Base-by-base conservation (phyloP, 2,329 filamentous ascomycete genomes). In the Trichophyton verrucosum region DNA sequence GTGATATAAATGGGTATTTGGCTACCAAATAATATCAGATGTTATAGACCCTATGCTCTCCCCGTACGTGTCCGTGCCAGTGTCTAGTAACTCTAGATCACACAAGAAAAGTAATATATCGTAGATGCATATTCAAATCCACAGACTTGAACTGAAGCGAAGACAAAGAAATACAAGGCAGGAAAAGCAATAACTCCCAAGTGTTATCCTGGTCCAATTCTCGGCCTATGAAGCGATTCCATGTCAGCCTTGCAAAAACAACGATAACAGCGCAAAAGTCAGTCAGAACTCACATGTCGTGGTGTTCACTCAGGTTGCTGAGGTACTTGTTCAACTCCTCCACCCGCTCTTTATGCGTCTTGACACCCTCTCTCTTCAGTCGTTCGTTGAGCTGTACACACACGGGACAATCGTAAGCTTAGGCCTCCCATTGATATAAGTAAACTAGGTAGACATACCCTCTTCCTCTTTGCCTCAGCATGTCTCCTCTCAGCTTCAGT, bases 311-410 rank as follows among this genome's bases (percentile, higher is more conserved):
- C 69, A 99, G 76, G 66, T 86, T 88, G 65, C 89, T 94, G 40
- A 99, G 78, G 73, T 97, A 96, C 65, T 88, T 89, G 73, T 99
- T 99, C 67, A 97, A 78, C 72, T 96, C 91, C 73, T 97, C 91
- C 49, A 99, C 92, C 9, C 90, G 85, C 77, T 99, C 89, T 73
- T 97, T 97, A 75, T 99, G 94, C 33, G 91, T 95, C 80, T 96
- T 97, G 66, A 92, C 83, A 15, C 95, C 86, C 72, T 96, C 91
- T 13, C 87, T 84, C 70, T 88, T 86, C 51, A 95, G 77, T 64
- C 90, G 80, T 69, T 96, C 87, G 67, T 94, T 84, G 68, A 97
- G 78, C 89, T 94, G 66, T 63, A 63, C 20, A 58, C n/a, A 63
- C 20, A 58, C n/a, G 60, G 56, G 49, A 27, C 20, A 17, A 11